These are phyloP conservation scores for Colletotrichum somersetense DNA, from an alignment of 2,329 filamentous ascomycete genomes.

Conservation along the genomic window DNA sequence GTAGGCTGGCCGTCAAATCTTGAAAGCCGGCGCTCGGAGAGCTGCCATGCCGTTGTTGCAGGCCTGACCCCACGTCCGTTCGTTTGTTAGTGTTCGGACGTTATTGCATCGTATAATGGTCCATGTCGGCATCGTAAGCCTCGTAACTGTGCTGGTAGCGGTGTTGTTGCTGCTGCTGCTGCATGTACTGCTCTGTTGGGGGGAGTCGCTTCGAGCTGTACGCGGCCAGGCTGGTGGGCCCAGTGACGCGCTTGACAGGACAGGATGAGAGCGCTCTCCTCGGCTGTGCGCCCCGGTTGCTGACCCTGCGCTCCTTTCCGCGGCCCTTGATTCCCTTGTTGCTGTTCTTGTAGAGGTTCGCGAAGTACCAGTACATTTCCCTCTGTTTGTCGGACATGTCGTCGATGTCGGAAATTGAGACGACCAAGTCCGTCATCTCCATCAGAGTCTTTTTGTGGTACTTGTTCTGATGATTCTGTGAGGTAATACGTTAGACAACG, in stretches of 20 bases:
- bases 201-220: constrained; percentile 38
- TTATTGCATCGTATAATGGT: too few relatives aligned
- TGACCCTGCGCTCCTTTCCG: constrained; percentile 83
- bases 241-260: constrained; percentile 33
- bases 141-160: constrained; percentile 24
- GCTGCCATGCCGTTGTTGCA: too few relatives aligned
- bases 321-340: constrained; percentile 99
- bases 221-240: constrained; percentile 30
- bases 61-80: too few relatives aligned
- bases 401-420: constrained; percentile 69
- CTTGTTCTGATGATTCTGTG: constrained; percentile 89
- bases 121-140: too few relatives aligned
- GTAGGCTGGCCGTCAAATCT: too few relatives aligned
- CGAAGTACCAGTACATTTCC: constrained; percentile 87
- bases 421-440: constrained; percentile 78
- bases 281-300: constrained; percentile 45
- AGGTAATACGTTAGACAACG: too few relatives aligned
- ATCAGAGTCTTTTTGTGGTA: constrained; percentile 85
- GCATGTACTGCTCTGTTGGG: constrained; percentile 37
- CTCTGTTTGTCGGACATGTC: constrained; percentile 76
- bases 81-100: too few relatives aligned
- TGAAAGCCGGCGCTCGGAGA: too few relatives aligned
- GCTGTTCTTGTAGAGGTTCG: constrained; percentile 92
- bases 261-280: constrained; percentile 39
- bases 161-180: constrained; percentile 22